Conservation (phyloP, 2,329 filamentous ascomycete species). For the Sphaerulina populicola region DNA sequence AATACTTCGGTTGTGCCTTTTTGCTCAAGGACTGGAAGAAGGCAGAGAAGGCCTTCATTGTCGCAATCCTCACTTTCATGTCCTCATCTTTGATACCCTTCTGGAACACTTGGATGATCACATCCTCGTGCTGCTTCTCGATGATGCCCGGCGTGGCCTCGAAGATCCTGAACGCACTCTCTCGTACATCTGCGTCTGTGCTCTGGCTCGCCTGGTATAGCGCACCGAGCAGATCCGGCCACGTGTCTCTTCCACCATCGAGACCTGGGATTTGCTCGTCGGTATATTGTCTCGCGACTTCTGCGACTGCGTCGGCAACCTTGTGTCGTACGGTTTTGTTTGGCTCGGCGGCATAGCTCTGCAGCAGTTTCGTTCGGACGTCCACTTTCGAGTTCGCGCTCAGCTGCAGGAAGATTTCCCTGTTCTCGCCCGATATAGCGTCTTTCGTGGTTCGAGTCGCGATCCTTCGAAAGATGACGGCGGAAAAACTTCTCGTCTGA, state of each 20-base stretch:
- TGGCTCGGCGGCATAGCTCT: constrained; percentile 64
- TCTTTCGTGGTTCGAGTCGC: constrained; percentile 80
- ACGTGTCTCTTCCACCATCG: constrained; percentile 48
- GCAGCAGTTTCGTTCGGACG: constrained; percentile 76
- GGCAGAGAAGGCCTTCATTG: constrained; percentile 92
- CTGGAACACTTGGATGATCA: constrained; percentile 79
- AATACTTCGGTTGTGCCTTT: constrained; percentile 84
- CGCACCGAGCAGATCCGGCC: constrained; percentile 78
- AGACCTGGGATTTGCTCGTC: constrained; percentile 50
- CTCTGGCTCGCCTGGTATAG: constrained; percentile 90
- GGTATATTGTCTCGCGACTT: constrained; percentile 88
- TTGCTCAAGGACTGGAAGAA: constrained; percentile 90
- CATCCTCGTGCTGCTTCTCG: constrained; percentile 86
- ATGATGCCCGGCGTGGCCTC: constrained; percentile 92
- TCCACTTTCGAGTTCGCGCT: constrained; percentile 62
- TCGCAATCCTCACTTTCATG: constrained; percentile 77
- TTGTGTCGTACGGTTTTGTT: constrained; percentile 78
- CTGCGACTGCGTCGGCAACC: constrained; percentile 93
- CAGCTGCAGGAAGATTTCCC: constrained; percentile 80
- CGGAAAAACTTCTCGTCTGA: constrained; percentile 80
- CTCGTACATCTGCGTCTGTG: constrained; percentile 70
- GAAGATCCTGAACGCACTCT: constrained; percentile 91
- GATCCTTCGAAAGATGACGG: constrained; percentile 90
- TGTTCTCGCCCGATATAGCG: constrained; percentile 55
- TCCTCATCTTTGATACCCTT: constrained; percentile 87